Evolutionary conservation across 164 flowering plant genomes (phyloP), one percentile per base, ranked within the genome.

Genomic region (Umbellularia californica): DNA sequence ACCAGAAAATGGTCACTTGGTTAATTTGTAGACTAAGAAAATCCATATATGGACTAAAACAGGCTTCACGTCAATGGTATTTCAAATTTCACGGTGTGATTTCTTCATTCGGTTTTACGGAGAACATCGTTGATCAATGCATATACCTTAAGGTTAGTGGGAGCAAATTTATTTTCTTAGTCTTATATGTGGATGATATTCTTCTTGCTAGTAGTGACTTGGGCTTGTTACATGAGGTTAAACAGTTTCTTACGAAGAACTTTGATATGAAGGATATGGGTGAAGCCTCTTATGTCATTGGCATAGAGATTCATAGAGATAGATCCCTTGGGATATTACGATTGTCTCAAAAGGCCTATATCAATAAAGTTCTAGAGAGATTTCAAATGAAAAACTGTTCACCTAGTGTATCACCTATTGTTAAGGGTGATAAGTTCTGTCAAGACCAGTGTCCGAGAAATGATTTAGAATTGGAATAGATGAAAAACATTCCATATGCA

Each of bases 171-270:
- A 30, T 4, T 30, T 30, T 30, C 27, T 30, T n/a, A n/a, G n/a
- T n/a, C n/a, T n/a, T 30, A 4, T 30, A 2, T 30, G 35, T 30
- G 35, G 35, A 30, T 30, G 35, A 30, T 30, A 58, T 71, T 27
- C 13, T 55, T 13, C 33, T 55, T 58, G 73, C 73, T 20, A 71
- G 19, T 17, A 71, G 41, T 71, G 65, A 65, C 28, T 25, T 33
- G 12, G 2, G 47, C 23, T 19, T 67, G 20, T 41, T 27, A 27
- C 50, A 67, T 67, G 35, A 67, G 70, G 2, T 19, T 28, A 67
- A 67, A 2, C n/a, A 13, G 70, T 67, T 67, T 27, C 9, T 19
- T 17, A 6, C 25, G 33, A 15, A 33, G 23, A 70, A 55, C 35
- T 70, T 30, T 30, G 35, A 30, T 30, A 30, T 30, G 27, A 25